These are phyloP conservation scores for Leccinum disarticulatum DNA, from an alignment of 768 basidiomycete species.

Conservation along the genomic window DNA sequence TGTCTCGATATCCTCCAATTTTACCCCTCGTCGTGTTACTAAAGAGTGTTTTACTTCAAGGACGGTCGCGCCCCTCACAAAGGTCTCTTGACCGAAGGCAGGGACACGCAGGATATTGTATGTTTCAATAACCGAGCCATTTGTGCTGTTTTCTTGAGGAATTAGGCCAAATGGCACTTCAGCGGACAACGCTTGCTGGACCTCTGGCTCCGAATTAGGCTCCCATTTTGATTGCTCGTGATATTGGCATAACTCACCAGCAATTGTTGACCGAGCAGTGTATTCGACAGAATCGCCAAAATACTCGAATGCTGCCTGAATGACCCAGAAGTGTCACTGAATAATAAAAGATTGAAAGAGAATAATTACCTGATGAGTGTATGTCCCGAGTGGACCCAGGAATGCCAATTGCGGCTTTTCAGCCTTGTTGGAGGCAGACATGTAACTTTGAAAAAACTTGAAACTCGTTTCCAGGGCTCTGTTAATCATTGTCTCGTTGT, in stretches of 20 bases:
- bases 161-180: conserved; percentile 55
- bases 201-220: conserved; percentile 42
- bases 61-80: conserved; percentile 59
- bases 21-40: conserved; percentile 58
- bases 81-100: conserved; percentile 40
- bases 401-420: conserved; percentile 43
- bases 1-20: conserved; percentile 50
- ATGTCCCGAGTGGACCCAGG: conserved; percentile 70
- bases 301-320: conserved; percentile 46
- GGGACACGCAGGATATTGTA: conserved; percentile 60
- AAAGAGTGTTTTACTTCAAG: conserved; percentile 70
- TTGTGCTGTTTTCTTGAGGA: conserved; percentile 79
- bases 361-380: conserved; percentile 57
- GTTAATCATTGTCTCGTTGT: conserved; percentile 3
- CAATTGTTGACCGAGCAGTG: conserved; percentile 39
- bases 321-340: conserved; percentile 14
- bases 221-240: neutral
- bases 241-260: conserved; percentile 31
- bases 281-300: conserved; percentile 50
- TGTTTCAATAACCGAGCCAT: conserved; percentile 72
- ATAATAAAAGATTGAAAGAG: conserved; percentile 8
- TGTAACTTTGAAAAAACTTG: conserved; percentile 10
- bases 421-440: conserved; percentile 8
- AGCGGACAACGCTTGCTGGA: conserved; percentile 52
- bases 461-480: conserved; percentile 4